Conservation (phyloP, 1,284 basidiomycete genomes). For the Microbotryomycetes sp. region DNA sequence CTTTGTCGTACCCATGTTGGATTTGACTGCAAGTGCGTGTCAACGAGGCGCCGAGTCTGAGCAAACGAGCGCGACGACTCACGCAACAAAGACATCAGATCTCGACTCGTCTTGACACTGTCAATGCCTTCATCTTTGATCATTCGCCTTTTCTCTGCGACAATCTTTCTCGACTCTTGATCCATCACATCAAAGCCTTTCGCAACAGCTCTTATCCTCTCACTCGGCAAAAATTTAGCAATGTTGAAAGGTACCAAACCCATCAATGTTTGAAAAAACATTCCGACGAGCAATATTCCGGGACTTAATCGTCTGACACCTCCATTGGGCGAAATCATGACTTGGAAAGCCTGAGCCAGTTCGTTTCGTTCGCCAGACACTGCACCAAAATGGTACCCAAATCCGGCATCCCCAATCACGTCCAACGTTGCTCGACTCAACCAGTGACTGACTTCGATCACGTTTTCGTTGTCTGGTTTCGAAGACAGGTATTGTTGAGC, state of each 20-base stretch:
- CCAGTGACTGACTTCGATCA: slow-evolving; percentile 36
- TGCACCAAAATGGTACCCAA: slow-evolving; percentile 34
- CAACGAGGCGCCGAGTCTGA: slow-evolving; percentile 18
- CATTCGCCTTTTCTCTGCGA: slow-evolving; percentile 31
- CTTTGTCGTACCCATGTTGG: slow-evolving; percentile 17
- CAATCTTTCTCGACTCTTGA: slow-evolving; percentile 35
- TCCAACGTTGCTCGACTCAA: slow-evolving; percentile 38
- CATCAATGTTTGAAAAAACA: slow-evolving; percentile 11
- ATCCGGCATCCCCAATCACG: slow-evolving; percentile 35
- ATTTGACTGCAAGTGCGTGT: slow-evolving; percentile 23
- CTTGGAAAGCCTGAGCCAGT: slow-evolving; percentile 35
- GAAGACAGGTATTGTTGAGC: slow-evolving; percentile 5
- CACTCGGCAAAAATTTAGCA: slow-evolving; percentile 18
- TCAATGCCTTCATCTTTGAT: slow-evolving; percentile 25
- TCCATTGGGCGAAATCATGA: slow-evolving; percentile 14
- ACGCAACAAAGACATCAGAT: slow-evolving; percentile 35
- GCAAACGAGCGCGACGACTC: slow-evolving; percentile 24
- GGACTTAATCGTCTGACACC: not conserved
- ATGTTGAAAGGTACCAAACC: slow-evolving; percentile 6
- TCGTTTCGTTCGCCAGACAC: slow-evolving; percentile 32
- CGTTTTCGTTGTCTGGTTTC: slow-evolving; percentile 10
- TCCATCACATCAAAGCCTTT: slow-evolving; percentile 25
- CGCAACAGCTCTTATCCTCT: slow-evolving; percentile 9
- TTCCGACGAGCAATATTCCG: not conserved
- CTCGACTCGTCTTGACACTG: slow-evolving; percentile 26